Evolutionary conservation across 345 rosid species (phyloP).

Genomic region (Arabis hirsuta): DNA sequence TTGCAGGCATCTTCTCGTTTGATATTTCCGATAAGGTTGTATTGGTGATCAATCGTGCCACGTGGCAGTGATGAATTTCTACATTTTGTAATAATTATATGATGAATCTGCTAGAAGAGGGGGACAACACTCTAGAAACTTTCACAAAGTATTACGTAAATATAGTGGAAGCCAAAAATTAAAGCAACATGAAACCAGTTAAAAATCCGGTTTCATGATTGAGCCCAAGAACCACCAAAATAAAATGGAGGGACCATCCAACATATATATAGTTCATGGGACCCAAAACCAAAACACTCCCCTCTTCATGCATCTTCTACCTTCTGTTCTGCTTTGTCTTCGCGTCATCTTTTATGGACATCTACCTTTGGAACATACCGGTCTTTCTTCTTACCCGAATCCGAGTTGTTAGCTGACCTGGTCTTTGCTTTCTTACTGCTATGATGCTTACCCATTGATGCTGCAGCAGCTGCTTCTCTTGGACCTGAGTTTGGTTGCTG

Average conservation of each 20-base stretch:
- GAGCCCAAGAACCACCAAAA: conserved; percentile 16
- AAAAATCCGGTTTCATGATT: conserved; percentile 36
- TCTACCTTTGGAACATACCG: conserved; percentile 28
- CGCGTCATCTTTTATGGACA: conserved; percentile 35
- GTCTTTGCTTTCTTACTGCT: conserved; percentile 36
- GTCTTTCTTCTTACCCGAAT: conserved; percentile 30
- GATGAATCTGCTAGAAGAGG: conserved; percentile 26
- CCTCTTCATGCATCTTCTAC: conserved; percentile 29
- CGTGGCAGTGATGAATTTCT: conserved; percentile 32
- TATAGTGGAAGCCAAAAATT: background rate
- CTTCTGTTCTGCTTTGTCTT: conserved; percentile 31
- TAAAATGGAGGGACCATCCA: conserved; percentile 23
- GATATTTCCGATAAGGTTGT: conserved; percentile 64
- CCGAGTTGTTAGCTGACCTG: conserved; percentile 26
- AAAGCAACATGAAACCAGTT: conserved; percentile 34
- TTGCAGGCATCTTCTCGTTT: conserved; percentile 47
- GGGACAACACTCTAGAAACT: conserved; percentile 17
- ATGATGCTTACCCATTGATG: conserved; percentile 17
- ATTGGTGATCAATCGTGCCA: conserved; percentile 51
- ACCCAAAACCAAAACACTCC: background rate
- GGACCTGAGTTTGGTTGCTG: conserved; percentile 31
- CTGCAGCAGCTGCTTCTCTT: conserved; percentile 19
- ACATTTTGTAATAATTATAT: background rate
- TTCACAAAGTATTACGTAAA: background rate
- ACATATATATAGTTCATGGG: background rate